Evolutionary conservation across 805 yeast genomes (phyloP).

Genomic region (Saccharomyces paradoxus): DNA sequence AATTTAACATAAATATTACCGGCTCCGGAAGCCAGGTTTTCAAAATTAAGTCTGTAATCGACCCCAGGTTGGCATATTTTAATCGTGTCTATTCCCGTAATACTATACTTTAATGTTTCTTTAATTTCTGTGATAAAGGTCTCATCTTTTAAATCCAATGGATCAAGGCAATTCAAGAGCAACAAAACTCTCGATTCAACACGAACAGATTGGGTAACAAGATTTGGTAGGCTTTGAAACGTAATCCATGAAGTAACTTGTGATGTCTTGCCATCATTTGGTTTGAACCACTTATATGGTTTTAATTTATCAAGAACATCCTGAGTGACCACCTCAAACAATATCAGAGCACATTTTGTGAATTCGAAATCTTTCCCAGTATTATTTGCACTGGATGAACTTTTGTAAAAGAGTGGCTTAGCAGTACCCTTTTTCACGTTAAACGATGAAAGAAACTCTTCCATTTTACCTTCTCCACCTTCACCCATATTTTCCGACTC

Average conservation of each 20-base stretch:
- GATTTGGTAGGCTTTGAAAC: conserved; percentile 32
- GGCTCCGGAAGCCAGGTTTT: conserved; percentile 44
- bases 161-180: conserved; percentile 55
- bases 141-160: conserved; percentile 53
- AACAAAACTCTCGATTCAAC: conserved; percentile 45
- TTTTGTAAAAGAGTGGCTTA: conserved; percentile 6
- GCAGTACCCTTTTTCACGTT: conserved; percentile 5
- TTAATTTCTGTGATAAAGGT: conserved; percentile 40
- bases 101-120: conserved; percentile 38
- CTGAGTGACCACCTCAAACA: conserved; percentile 8
- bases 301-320: background rate
- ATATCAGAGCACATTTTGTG: conserved; percentile 23
- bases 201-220: conserved; percentile 24
- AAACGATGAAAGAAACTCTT: conserved; percentile 3
- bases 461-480: conserved; percentile 6
- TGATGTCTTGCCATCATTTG: conserved; percentile 14
- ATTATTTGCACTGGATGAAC: background rate
- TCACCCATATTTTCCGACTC: conserved; percentile 8
- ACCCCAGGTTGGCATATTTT: conserved; percentile 52
- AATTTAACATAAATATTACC: conserved; percentile 72
- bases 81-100: conserved; percentile 40
- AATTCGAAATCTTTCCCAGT: conserved; percentile 6
- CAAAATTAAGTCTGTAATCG: conserved; percentile 38
- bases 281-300: conserved; percentile 13
- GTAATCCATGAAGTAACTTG: conserved; percentile 21